Conservation (phyloP, 2,329 filamentous ascomycete genomes). For the Neofusicoccum parvum region DNA sequence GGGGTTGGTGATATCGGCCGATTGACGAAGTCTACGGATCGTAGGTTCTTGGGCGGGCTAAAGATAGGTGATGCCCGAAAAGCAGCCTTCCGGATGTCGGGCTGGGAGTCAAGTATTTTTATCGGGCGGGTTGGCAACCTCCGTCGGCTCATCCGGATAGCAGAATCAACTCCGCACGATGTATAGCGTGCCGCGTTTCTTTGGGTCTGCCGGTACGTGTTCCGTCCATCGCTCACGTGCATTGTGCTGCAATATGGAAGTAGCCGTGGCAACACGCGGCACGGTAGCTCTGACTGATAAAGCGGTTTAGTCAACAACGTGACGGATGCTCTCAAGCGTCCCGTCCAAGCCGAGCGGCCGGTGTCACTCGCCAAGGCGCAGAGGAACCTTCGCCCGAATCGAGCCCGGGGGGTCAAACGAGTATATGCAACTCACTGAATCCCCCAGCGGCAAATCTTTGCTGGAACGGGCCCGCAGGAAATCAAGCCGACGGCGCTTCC, state of each 20-base stretch:
- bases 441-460: background rate
- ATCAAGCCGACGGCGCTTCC: background rate
- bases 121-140: background rate
- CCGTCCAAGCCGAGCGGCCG: background rate
- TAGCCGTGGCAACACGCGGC: background rate
- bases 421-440: background rate
- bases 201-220: background rate
- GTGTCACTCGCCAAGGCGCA: background rate
- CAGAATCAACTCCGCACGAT: background rate
- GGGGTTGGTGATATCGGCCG: background rate
- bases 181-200: background rate
- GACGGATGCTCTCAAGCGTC: background rate
- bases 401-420: background rate
- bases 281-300: background rate
- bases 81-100: background rate
- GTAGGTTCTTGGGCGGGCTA: background rate
- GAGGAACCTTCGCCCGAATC: background rate
- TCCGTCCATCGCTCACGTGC: background rate
- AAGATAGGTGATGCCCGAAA: background rate
- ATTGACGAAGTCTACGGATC: background rate
- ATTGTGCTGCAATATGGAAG: background rate
- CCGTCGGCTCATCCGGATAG: background rate
- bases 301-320: background rate
- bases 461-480: background rate
- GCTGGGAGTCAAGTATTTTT: background rate